Percentiles rank a stretch among this genome's conserved stretches.
Evolutionary conservation across 768 basidiomycete species (phyloP).

Genomic region (Phylloporus arenicola): DNA sequence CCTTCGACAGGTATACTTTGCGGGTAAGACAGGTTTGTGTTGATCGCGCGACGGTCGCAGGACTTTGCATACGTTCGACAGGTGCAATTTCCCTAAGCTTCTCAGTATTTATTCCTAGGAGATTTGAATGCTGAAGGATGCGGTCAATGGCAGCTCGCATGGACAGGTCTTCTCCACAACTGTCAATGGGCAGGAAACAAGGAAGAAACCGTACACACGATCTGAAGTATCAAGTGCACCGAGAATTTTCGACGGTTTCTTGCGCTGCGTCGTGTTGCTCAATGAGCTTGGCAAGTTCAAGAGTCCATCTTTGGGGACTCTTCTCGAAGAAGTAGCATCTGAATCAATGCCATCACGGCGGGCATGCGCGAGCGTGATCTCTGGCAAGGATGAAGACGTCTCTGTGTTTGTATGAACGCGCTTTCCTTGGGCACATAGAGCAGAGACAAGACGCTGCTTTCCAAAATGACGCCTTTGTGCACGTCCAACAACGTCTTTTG

Average conservation of each 20-base stretch:
- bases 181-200: conserved; percentile 4
- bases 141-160: conserved; percentile 28
- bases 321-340: background rate
- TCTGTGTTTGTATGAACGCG: background rate
- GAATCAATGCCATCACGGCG: conserved; percentile 4
- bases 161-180: conserved; percentile 18
- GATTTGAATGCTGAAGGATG: conserved; percentile 22
- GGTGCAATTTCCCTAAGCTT: background rate
- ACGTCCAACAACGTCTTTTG: conserved; percentile 50
- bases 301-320: conserved; percentile 4
- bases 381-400: conserved; percentile 11
- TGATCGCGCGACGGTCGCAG: background rate
- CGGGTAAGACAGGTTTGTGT: background rate
- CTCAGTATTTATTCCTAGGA: conserved; percentile 16
- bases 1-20: conserved; percentile 10
- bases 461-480: conserved; percentile 59
- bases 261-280: conserved; percentile 4
- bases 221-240: conserved; percentile 22
- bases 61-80: background rate
- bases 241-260: conserved; percentile 22
- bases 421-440: conserved; percentile 23
- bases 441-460: conserved; percentile 51
- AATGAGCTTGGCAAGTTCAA: background rate
- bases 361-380: conserved; percentile 26
- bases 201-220: conserved; percentile 18